Evolutionary conservation across 2,329 filamentous ascomycete species (phyloP).

Genomic region (Neodidymelliopsis sp.): DNA sequence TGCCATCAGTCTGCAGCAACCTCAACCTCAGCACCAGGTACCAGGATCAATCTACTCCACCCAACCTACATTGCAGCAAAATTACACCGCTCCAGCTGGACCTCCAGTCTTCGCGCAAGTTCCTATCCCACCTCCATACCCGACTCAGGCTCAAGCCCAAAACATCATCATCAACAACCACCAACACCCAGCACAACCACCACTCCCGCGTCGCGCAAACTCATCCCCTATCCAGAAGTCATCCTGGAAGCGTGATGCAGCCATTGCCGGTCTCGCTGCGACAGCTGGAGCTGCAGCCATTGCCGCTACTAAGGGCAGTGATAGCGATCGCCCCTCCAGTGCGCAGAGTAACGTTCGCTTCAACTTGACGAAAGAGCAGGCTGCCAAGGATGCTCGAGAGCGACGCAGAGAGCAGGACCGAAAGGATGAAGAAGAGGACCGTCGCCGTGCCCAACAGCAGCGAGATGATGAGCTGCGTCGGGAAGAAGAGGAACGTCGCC

Average conservation of each 20-base stretch:
- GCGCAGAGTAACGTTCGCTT: constrained; percentile 62
- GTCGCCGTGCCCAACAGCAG: constrained; percentile 30
- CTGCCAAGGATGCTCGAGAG: constrained; percentile 55
- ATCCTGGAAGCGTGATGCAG: constrained; percentile 52
- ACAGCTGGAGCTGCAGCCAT: constrained; percentile 53
- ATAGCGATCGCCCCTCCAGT: constrained; percentile 33
- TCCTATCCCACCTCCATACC: constrained; percentile 29
- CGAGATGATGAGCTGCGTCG: constrained; percentile 28
- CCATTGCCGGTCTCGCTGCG: constrained; percentile 54
- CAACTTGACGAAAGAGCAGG: constrained; percentile 64
- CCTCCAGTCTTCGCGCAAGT: constrained; percentile 51
- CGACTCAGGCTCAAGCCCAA: constrained; percentile 24
- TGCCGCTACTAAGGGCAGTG: constrained; percentile 36
- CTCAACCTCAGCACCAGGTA: constrained; percentile 78
- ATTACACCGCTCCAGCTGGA: constrained; percentile 52
- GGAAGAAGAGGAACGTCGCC: constrained; percentile 26
- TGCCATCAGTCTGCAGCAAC: constrained; percentile 80
- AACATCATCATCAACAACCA: constrained; percentile 30
- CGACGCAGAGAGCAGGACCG: constrained; percentile 34
- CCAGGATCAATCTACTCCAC: constrained; percentile 70
- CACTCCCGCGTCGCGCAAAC: constrained; percentile 52
- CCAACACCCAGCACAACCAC: constrained; percentile 28
- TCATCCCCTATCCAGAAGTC: constrained; percentile 56
- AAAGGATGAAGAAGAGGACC: constrained; percentile 40
- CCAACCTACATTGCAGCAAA: constrained; percentile 49